Evolutionary conservation across 306 rosid species (phyloP).

Genomic region (Benincasa hispida): DNA sequence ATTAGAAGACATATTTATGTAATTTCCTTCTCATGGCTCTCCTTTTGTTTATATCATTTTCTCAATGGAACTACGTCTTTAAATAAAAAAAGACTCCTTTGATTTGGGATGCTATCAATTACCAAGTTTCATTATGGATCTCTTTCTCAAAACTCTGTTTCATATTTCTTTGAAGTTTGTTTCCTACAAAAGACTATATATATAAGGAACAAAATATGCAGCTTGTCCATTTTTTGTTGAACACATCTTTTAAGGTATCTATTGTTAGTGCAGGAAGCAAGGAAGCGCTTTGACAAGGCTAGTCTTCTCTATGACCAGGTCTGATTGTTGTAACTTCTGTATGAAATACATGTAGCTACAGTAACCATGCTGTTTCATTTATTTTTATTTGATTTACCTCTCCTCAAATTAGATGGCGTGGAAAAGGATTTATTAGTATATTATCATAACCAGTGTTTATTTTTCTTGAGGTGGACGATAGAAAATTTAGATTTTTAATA

Average conservation of each 20-base stretch:
- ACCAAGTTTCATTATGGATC: background rate
- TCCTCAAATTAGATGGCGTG: background rate
- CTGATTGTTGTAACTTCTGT: slow-evolving; percentile 2
- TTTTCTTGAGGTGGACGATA: background rate
- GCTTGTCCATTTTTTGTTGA: slow-evolving; percentile 3
- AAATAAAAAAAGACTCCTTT: background rate
- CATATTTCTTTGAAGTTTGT: background rate
- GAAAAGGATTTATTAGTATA: background rate
- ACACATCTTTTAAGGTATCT: slow-evolving; percentile 19
- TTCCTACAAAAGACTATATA: background rate
- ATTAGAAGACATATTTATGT: too few relatives aligned
- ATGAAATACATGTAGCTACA: background rate
- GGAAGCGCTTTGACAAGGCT: slow-evolving; percentile 94
- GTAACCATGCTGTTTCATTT: background rate
- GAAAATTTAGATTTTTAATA: background rate
- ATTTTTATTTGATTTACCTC: slow-evolving; percentile 5
- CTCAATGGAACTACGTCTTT: too few relatives aligned
- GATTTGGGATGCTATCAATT: background rate
- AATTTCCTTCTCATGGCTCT: too few relatives aligned
- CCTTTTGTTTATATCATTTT: too few relatives aligned
- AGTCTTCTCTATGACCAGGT: slow-evolving; percentile 98
- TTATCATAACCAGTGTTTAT: background rate
- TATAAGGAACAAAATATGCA: background rate
- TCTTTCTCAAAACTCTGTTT: background rate
- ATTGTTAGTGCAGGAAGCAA: slow-evolving; percentile 83